Percentiles rank a stretch among this genome's conserved stretches.
These are phyloP conservation scores for Pythium sukuiense DNA, from an alignment of 352 stramenopile species.

Conservation along the genomic window DNA sequence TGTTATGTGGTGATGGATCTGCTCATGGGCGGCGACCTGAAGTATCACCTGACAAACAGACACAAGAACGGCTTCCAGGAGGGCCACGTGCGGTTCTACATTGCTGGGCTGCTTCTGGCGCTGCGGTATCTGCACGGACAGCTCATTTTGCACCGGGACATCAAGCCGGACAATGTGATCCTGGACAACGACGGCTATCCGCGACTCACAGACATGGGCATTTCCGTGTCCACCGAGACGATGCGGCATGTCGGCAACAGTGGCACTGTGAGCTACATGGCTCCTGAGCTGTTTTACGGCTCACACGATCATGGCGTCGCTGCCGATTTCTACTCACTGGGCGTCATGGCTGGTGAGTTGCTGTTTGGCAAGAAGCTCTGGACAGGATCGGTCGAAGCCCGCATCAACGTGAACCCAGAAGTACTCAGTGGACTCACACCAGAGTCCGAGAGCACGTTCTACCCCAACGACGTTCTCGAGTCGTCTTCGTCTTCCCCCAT, in stretches of 20 bases:
- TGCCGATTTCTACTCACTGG: constrained; percentile 67
- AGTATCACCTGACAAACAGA: constrained; percentile 56
- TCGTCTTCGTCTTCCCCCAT: constrained; percentile 27
- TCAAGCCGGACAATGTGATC: constrained; percentile 88
- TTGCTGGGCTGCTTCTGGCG: constrained; percentile 54
- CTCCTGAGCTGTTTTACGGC: constrained; percentile 61
- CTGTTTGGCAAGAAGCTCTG: constrained; percentile 49
- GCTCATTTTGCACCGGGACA: constrained; percentile 73
- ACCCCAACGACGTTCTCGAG: constrained; percentile 50
- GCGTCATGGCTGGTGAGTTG: constrained; percentile 57
- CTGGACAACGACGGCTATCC: constrained; percentile 77
- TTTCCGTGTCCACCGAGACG: constrained; percentile 52
- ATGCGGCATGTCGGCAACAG: constrained; percentile 55
- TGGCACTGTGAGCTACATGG: constrained; percentile 71
- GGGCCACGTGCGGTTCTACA: constrained; percentile 53
- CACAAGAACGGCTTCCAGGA: constrained; percentile 62
- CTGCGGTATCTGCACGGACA: constrained; percentile 69
- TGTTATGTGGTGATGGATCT: constrained; percentile 85
- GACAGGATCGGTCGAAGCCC: constrained; percentile 30
- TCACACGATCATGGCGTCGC: constrained; percentile 54
- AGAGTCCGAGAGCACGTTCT: constrained; percentile 42
- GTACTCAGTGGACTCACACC: constrained; percentile 32
- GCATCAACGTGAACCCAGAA: constrained; percentile 35
- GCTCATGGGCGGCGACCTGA: constrained; percentile 68
- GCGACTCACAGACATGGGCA: constrained; percentile 69